Conservation (phyloP, 1,139 yeast species). For the Pichia sp. region DNA sequence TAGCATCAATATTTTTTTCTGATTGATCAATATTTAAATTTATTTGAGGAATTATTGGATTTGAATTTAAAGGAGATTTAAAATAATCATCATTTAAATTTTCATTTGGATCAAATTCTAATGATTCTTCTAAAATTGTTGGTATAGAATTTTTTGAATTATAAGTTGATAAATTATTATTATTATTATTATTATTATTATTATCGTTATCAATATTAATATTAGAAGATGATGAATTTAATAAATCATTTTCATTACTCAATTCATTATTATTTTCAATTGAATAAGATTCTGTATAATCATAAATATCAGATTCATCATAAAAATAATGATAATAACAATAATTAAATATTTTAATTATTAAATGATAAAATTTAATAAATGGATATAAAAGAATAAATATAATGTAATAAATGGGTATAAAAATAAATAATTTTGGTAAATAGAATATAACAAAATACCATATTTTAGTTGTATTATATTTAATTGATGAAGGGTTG, state of each 20-base stretch:
- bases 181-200: not conserved
- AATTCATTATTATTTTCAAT: not conserved
- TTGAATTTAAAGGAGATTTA: slow-evolving; percentile 46
- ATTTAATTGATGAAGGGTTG: too few species aligned
- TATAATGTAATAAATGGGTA: slow-evolving; percentile 42
- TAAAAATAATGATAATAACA: too few species aligned
- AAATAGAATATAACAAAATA: slow-evolving; percentile 17
- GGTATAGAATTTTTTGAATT: slow-evolving; percentile 16
- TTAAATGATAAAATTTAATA: slow-evolving; percentile 24
- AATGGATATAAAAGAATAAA: slow-evolving; percentile 45
- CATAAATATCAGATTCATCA: not conserved
- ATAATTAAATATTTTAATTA: not conserved
- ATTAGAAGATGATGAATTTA: not conserved
- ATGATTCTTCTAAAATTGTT: slow-evolving; percentile 31
- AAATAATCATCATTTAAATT: slow-evolving; percentile 34
- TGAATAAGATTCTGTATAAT: not conserved
- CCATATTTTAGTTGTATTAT: too few species aligned
- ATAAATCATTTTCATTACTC: not conserved
- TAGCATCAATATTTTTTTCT: not conserved
- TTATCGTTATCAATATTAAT: not conserved
- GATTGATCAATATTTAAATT: not conserved
- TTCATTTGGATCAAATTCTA: slow-evolving; percentile 33
- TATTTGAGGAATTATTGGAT: slow-evolving; percentile 7
- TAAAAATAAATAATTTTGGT: slow-evolving; percentile 38
- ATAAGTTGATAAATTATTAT: not conserved